A percentile compares a stretch with the other conserved stretches of the same genome.
Conservation (phyloP, 805 yeast species). For the Cyberlindnera suaveolens region DNA sequence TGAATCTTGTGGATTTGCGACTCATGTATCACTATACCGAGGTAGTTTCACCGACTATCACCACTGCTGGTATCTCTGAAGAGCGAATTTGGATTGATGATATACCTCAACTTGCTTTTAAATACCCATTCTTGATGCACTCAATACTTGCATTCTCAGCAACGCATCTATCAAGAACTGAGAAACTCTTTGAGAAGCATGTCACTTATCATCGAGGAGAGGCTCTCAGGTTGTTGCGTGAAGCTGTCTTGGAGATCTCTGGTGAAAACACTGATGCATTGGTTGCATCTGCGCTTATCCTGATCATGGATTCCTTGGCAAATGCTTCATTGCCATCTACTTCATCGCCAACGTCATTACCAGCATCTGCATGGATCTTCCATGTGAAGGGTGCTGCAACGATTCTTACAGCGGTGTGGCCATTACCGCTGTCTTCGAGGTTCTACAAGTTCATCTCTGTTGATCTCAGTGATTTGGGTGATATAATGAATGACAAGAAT, state of each 20-base stretch:
- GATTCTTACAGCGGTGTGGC: conserved; percentile 94
- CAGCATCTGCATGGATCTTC: conserved; percentile 95
- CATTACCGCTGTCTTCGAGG: conserved; percentile 61
- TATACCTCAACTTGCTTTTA: conserved; percentile 83
- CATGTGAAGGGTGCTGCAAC: conserved; percentile 98
- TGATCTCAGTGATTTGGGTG: conserved; percentile 86
- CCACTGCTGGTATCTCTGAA: conserved; percentile 86
- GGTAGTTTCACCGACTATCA: conserved; percentile 78
- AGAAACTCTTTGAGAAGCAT: conserved; percentile 68
- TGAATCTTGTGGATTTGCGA: conserved; percentile 51
- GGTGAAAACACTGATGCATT: conserved; percentile 87
- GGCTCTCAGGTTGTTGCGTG: conserved; percentile 73
- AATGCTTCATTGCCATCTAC: conserved; percentile 60
- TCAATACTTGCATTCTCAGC: conserved; percentile 87
- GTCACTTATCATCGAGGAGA: conserved; percentile 85
- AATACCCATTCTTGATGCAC: conserved; percentile 88
- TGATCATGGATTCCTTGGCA: conserved; percentile 91
- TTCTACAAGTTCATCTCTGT: conserved; percentile 73
- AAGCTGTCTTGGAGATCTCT: conserved; percentile 79
- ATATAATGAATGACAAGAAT: conserved; percentile 34
- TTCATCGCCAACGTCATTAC: conserved; percentile 45
- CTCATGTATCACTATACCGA: conserved; percentile 85
- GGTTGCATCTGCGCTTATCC: conserved; percentile 83
- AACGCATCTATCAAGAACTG: conserved; percentile 77
- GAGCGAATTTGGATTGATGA: conserved; percentile 82